Evolutionary conservation across 176 grass and related monocot species (phyloP), one percentile per base, ranked within the genome.

Genomic region (Rhynchospora tenuis): DNA sequence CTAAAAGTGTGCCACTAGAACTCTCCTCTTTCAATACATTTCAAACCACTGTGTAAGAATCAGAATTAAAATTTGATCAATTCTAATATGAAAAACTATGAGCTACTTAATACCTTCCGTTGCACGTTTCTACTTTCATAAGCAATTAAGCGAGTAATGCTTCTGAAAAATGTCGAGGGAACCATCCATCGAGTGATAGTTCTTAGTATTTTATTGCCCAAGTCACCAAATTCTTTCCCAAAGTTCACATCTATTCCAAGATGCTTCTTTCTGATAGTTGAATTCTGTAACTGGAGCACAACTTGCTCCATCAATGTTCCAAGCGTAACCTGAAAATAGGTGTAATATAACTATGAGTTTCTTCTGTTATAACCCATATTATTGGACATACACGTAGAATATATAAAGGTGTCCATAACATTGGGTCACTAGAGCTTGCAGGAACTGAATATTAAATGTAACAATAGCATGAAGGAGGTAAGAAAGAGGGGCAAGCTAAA

Each of bases 301-400:
- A 95, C 86, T 81, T 98, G 87, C 92, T 93, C 86, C 92, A 98
- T 83, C 73, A 95, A 85, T 54, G 88, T 73, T 72, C 88, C 91
- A 84, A 98, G 95, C 22, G 87, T 90, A 63, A 63, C 84, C 95
- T 98, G 85, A 23, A 51, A 88, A 80, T 43, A 57, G 33, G 23
- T 62, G 58, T 64, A 31, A 76, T 19, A 62, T 72, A 38, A 73
- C 52, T 24, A 64, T 66, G 58, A 79, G 55, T 27, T 45, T 3
- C 27, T 47, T 42, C 27, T 46, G 20, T 27, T 17, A 20, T 42
- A 79, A 80, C 33, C 1, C 38, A 79, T 59, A 33, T 31, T 9
- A 33, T 59, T 59, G 77, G 20, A 86, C 59, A 51, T 31, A 86
- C 63, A 47, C 22, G 50, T 44, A 11, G 12, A 75, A n/a, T 31